Evolutionary conservation across 2,329 filamentous ascomycete species (phyloP), one percentile per base, ranked within the genome.

Genomic region (Alternaria sp.): DNA sequence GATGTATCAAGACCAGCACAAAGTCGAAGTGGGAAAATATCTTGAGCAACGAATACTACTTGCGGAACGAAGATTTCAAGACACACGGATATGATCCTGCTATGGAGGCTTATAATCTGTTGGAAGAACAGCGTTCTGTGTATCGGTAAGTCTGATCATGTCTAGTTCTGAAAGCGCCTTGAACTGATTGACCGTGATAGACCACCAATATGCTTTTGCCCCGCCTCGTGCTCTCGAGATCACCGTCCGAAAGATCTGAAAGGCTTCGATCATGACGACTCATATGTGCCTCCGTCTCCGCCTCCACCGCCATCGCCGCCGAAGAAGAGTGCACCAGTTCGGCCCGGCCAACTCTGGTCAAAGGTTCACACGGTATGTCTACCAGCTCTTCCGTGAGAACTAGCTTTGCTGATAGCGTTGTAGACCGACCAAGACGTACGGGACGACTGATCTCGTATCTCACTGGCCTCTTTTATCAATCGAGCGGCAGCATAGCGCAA

Each of bases 1-100:
- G 65, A 17, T 52, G 15, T 30, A 61, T 69, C 47, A 66, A 64
- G 51, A 60, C 54, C 3, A 15, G 21, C 21, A 55, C 23, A 6
- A 46, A 55, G 17, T 7, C 7, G 13, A 55, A 30, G 17, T 46
- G 36, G 52, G 12, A 28, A 6, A 13, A 55, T 6, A 55, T 55
- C 12, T 12, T 45, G 9, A 25, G 26, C 3, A 55, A 45, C 9
- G 52, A 46, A 10, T 45, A 55, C 26, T 25, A 25, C 6, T 12
- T 45, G 21, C 36, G 36, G 8, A 45, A 55, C 5, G 8, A 45
- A 1, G 5, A 15, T 11, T 46, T 46, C 10, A 23, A 40, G 12
- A 45, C 52, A 5, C 52, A 55, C 8, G 25, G 30, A n/a, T 30
- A 46, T 11, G 25, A 55, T 7, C n/a, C 28, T 10, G 47, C 23